Conservation (phyloP, 2,329 filamentous ascomycete species). For the Blumeria graminis region DNA sequence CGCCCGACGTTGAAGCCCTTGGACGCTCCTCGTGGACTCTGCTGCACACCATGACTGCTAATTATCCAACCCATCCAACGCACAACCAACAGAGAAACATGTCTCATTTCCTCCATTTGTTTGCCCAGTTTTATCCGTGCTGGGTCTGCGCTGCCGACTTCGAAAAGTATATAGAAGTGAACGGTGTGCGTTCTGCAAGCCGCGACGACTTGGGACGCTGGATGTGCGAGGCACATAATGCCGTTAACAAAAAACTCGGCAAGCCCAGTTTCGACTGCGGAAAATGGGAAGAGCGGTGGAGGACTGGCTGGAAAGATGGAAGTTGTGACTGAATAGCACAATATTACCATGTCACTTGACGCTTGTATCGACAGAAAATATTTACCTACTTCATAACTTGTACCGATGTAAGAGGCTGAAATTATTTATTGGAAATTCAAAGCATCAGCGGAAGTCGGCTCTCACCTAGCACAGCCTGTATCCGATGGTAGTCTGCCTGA, state of each 20-base stretch:
- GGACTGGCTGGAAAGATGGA: slow-evolving; percentile 61
- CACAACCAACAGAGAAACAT: slow-evolving; percentile 50
- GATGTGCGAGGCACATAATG: slow-evolving; percentile 73
- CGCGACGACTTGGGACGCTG: slow-evolving; percentile 53
- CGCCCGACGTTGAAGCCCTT: slow-evolving; percentile 68
- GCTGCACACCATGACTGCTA: slow-evolving; percentile 72
- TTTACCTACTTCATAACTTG: too few species aligned
- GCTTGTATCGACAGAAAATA: background rate
- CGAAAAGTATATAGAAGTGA: slow-evolving; percentile 47
- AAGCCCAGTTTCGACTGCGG: slow-evolving; percentile 79
- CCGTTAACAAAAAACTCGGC: slow-evolving; percentile 70
- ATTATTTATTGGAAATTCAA: too few species aligned
- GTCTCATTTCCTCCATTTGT: slow-evolving; percentile 50
- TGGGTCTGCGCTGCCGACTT: slow-evolving; percentile 93
- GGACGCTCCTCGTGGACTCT: slow-evolving; percentile 84
- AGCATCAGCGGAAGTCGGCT: too few species aligned
- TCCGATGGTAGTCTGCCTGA: too few species aligned
- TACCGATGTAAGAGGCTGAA: too few species aligned
- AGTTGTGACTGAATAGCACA: slow-evolving; percentile 25
- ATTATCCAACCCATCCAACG: slow-evolving; percentile 52
- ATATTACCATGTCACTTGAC: background rate
- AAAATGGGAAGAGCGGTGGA: slow-evolving; percentile 84
- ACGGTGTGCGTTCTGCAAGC: slow-evolving; percentile 31
- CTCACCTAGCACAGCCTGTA: too few species aligned
- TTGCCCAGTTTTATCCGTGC: slow-evolving; percentile 79